Evolutionary conservation across 2,329 filamentous ascomycete genomes (phyloP).

Genomic region (Berkeleyomyces rouxiae): DNA sequence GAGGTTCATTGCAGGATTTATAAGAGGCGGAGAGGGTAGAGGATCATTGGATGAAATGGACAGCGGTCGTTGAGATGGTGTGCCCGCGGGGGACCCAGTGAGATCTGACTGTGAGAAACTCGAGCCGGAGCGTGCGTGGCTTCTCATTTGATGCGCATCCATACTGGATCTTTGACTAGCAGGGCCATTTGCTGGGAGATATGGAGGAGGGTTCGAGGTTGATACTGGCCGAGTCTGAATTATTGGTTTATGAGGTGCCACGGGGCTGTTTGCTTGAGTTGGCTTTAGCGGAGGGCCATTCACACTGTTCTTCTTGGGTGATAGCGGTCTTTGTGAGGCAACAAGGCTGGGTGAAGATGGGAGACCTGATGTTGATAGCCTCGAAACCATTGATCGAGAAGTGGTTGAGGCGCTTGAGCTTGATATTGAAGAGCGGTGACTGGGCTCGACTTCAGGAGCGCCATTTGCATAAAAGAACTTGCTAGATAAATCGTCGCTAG

Average conservation of each 20-base stretch:
- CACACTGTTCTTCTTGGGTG: constrained; percentile 8
- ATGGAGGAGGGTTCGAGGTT: constrained; percentile 10
- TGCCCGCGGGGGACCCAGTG: background rate
- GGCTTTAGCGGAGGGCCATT: constrained; percentile 4
- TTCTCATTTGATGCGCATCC: constrained; percentile 6
- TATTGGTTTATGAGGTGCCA: constrained; percentile 4
- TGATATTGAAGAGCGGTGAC: constrained; percentile 24
- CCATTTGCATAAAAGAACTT: constrained; percentile 69
- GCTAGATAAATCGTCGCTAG: constrained; percentile 20
- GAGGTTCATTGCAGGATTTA: constrained; percentile 28
- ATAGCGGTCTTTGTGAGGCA: constrained; percentile 6
- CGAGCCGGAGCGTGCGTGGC: constrained; percentile 5
- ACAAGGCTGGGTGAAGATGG: constrained; percentile 7
- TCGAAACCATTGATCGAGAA: constrained; percentile 24
- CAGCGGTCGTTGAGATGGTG: constrained; percentile 17
- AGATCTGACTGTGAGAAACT: constrained; percentile 9
- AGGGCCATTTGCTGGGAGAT: constrained; percentile 4
- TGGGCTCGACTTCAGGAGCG: constrained; percentile 31
- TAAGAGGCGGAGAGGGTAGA: constrained; percentile 1
- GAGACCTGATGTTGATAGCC: constrained; percentile 22
- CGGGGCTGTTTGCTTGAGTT: constrained; percentile 1
- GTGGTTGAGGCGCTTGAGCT: constrained; percentile 30
- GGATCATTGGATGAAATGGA: constrained; percentile 8
- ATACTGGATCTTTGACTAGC: constrained; percentile 5
- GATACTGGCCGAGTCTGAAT: constrained; percentile 9